Conservation (phyloP, 306 rosid species). For the Ormosia emarginata region DNA sequence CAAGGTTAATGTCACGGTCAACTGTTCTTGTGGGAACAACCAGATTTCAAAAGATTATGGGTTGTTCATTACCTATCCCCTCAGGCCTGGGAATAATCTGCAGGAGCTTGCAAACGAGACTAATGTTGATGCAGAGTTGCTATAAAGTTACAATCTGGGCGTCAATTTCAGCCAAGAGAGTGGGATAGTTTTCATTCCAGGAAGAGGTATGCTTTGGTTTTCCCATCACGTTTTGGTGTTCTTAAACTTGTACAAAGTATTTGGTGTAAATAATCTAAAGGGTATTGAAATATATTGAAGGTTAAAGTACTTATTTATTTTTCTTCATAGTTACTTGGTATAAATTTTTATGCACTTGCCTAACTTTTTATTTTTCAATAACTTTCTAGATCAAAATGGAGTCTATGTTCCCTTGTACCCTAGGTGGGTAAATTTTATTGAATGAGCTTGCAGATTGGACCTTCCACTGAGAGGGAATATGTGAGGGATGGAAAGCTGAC, state of each 20-base stretch:
- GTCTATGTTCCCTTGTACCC: slow-evolving; percentile 38
- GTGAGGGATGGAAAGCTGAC: too few relatives aligned
- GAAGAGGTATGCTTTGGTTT: slow-evolving; percentile 47
- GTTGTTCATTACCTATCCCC: slow-evolving; percentile 68
- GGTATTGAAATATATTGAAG: background rate
- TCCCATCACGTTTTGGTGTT: background rate
- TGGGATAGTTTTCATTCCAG: slow-evolving; percentile 56
- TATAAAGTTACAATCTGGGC: slow-evolving; percentile 34
- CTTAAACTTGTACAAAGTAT: background rate
- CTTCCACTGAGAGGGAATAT: too few relatives aligned
- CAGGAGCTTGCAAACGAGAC: background rate
- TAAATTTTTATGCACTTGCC: background rate
- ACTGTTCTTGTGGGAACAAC: slow-evolving; percentile 65
- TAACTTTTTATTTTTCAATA: slow-evolving; percentile 10
- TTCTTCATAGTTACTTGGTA: background rate
- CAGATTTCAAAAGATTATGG: slow-evolving; percentile 54
- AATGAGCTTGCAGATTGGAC: too few relatives aligned
- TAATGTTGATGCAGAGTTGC: slow-evolving; percentile 22
- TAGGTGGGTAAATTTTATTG: slow-evolving; percentile 51
- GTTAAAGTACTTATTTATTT: background rate
- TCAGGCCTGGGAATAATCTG: slow-evolving; percentile 34
- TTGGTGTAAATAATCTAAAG: background rate
- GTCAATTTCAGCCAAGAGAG: slow-evolving; percentile 53
- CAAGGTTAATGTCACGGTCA: slow-evolving; percentile 48
- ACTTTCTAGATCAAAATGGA: slow-evolving; percentile 54